A percentile compares a stretch with the other conserved stretches of the same genome.
Conservation (phyloP, 805 yeast genomes). For the Ogataea pilisensis region DNA sequence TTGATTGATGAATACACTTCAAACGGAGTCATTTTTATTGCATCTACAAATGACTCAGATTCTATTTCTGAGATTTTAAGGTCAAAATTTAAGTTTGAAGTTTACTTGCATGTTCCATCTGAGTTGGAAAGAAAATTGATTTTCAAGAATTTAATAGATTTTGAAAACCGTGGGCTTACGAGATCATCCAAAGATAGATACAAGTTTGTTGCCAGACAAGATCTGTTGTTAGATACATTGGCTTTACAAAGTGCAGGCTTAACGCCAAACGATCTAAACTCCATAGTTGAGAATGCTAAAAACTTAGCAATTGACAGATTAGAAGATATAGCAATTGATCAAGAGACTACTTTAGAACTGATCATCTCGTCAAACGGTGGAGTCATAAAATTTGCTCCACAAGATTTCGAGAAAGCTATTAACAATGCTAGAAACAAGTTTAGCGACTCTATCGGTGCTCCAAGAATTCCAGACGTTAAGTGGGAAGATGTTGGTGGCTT, state of each 20-base stretch:
- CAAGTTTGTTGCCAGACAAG: conserved; percentile 34
- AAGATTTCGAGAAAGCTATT: conserved; percentile 66
- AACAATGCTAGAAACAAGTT: conserved; percentile 80
- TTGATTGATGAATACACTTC: conserved; percentile 51
- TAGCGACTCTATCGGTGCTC: conserved; percentile 95
- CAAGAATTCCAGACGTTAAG: conserved; percentile 86
- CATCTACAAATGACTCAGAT: conserved; percentile 68
- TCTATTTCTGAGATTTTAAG: conserved; percentile 61
- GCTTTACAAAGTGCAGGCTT: conserved; percentile 91
- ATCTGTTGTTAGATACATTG: conserved; percentile 52
- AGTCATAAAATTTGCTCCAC: conserved; percentile 45
- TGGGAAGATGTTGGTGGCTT: conserved; percentile 99
- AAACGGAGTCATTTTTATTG: conserved; percentile 50
- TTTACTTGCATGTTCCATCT: conserved; percentile 70
- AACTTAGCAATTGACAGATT: conserved; percentile 50
- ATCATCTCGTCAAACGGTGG: conserved; percentile 54
- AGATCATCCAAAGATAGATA: conserved; percentile 5
- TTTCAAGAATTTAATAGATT: conserved; percentile 45
- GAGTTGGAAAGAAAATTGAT: conserved; percentile 70
- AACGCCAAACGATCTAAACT: conserved; percentile 74
- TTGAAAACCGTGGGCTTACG: not conserved
- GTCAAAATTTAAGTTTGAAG: conserved; percentile 69
- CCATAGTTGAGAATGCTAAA: conserved; percentile 67
- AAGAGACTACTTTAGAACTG: conserved; percentile 25
- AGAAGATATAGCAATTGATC: conserved; percentile 30